Percentiles rank a stretch among this genome's conserved stretches.
Evolutionary conservation across 2,329 filamentous ascomycete genomes (phyloP).

Genomic region (Zopfia rhizophila): DNA sequence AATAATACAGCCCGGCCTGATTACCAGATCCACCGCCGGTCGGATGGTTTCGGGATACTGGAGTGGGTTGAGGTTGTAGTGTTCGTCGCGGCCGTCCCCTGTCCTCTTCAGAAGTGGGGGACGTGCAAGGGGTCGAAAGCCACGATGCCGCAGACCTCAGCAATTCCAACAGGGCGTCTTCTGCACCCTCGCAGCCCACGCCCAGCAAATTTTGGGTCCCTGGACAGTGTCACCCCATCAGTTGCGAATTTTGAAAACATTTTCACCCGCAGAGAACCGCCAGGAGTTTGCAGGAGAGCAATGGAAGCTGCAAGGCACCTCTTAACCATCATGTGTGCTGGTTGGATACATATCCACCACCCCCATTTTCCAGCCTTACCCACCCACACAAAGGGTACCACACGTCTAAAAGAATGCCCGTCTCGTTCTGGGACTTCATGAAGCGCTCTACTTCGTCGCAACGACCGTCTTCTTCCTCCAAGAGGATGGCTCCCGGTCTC

Average conservation of each 20-base stretch:
- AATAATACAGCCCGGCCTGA: too few relatives aligned
- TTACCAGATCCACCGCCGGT: too few relatives aligned
- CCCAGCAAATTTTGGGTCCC: slow-evolving; percentile 24
- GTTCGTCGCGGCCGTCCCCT: too few relatives aligned
- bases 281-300: slow-evolving; percentile 6
- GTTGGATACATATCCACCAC: too few relatives aligned
- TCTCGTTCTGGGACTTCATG: slow-evolving; percentile 46
- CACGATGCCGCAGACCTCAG: slow-evolving; percentile 24
- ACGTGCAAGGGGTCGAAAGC: slow-evolving; percentile 20
- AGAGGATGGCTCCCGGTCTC: slow-evolving; percentile 45
- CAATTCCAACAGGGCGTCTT: slow-evolving; percentile 26
- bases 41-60: slow-evolving; percentile 4
- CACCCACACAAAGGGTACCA: slow-evolving; percentile 10
- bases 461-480: slow-evolving; percentile 34
- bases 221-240: slow-evolving; percentile 39
- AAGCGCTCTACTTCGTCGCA: slow-evolving; percentile 37
- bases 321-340: slow-evolving; percentile 19
- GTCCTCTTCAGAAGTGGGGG: slow-evolving; percentile 42
- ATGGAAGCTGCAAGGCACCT: slow-evolving; percentile 30
- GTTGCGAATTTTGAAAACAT: slow-evolving; percentile 23
- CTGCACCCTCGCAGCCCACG: slow-evolving; percentile 18
- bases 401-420: slow-evolving; percentile 43
- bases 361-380: slow-evolving; percentile 43
- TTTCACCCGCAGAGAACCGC: slow-evolving; percentile 13
- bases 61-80: slow-evolving; percentile 1